Evolutionary conservation across 306 rosid species (phyloP).

Genomic region (Cucumis melo): DNA sequence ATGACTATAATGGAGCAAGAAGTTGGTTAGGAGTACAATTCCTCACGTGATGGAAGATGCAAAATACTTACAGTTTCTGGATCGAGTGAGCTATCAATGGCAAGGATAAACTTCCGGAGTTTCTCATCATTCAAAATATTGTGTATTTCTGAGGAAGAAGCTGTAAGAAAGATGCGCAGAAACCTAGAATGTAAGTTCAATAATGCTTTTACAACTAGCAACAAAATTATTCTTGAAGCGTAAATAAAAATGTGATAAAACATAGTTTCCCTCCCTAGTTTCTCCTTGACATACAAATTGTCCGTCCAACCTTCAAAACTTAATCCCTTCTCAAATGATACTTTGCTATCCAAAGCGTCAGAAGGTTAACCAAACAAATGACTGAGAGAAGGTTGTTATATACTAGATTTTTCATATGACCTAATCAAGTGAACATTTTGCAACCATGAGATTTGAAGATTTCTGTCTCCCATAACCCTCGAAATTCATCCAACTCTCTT

Average conservation of each 20-base stretch:
- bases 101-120: constrained; percentile 44
- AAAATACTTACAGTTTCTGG: no score
- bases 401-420: neutral
- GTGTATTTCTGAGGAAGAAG: constrained; percentile 58
- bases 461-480: neutral
- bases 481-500: neutral
- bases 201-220: neutral
- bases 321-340: neutral
- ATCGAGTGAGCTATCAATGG: constrained; percentile 27
- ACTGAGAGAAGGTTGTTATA: no score
- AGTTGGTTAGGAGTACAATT: no score
- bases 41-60: no score
- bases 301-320: neutral
- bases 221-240: neutral
- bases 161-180: constrained; percentile 23
- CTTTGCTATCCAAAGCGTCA: neutral
- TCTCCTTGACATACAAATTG: neutral
- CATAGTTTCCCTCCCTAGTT: neutral
- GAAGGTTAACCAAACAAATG: neutral
- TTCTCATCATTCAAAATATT: constrained; percentile 43
- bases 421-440: neutral
- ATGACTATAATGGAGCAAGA: no score
- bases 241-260: neutral
- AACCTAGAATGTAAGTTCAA: neutral
- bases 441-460: neutral